Conservation (phyloP, 2,329 filamentous ascomycete species). For the Macrophomina phaseolina region DNA sequence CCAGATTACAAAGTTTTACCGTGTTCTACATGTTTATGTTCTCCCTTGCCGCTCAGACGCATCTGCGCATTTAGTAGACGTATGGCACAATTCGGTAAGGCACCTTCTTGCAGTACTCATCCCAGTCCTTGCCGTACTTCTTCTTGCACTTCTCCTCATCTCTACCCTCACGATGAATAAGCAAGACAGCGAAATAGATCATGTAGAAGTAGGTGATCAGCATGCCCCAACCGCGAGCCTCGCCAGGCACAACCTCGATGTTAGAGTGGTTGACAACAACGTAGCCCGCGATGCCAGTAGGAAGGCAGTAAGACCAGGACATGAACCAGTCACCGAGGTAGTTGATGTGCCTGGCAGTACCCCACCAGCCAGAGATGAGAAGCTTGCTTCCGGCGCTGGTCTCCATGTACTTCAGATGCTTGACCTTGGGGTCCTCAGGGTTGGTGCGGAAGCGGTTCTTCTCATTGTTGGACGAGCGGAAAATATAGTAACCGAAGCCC, state of each 20-base stretch:
- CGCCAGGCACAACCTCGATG: conserved; percentile 71
- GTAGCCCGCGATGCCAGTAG: conserved; percentile 85
- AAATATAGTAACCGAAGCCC: conserved; percentile 80
- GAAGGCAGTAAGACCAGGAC: conserved; percentile 87
- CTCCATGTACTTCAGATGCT: conserved; percentile 83
- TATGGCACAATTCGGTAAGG: conserved; percentile 83
- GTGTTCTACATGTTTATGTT: too few relatives aligned
- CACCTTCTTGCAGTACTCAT: conserved; percentile 83
- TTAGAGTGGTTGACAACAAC: conserved; percentile 64
- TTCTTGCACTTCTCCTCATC: conserved; percentile 89
- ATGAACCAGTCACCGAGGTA: conserved; percentile 96
- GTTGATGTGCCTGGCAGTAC: conserved; percentile 88
- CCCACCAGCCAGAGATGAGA: conserved; percentile 91
- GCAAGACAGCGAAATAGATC: conserved; percentile 84
- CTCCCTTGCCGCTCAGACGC: background rate
- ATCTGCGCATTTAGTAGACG: conserved; percentile 66
- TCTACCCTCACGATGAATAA: conserved; percentile 83
- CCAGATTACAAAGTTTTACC: too few relatives aligned
- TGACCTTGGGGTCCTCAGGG: conserved; percentile 77
- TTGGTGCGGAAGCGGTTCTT: conserved; percentile 94
- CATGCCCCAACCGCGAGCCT: conserved; percentile 81
- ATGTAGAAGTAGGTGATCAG: conserved; percentile 94
- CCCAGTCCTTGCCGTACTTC: conserved; percentile 95
- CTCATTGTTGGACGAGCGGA: conserved; percentile 91
- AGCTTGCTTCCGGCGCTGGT: conserved; percentile 82